phyloP scores from a whole-genome alignment of 2,329 filamentous ascomycete genomes.

The Apiospora malaysiana region DNA sequence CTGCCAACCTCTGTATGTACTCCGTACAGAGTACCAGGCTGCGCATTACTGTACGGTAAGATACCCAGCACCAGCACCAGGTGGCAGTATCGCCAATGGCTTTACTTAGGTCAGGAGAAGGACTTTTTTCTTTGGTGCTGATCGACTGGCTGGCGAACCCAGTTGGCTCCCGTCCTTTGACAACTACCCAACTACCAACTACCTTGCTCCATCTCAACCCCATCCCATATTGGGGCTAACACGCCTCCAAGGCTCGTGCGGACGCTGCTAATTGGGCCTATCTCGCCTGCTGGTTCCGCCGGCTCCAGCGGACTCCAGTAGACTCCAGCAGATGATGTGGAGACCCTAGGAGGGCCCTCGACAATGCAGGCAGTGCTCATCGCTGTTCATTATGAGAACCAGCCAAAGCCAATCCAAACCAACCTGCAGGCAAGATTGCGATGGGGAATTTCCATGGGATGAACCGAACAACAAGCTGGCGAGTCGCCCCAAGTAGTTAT shows the following conservation, averaged over 20 bases:
- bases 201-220: slow-evolving; percentile 15
- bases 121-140: background rate
- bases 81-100: background rate
- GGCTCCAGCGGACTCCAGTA: background rate
- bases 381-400: background rate
- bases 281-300: slow-evolving; percentile 9
- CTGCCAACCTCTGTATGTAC: too few relatives aligned
- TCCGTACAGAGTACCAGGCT: slow-evolving; percentile 1
- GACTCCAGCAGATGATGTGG: background rate
- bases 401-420: background rate
- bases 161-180: slow-evolving; percentile 13
- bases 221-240: slow-evolving; percentile 15
- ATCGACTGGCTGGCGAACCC: background rate
- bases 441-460: background rate
- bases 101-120: slow-evolving; percentile 18
- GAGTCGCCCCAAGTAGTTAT: too few relatives aligned
- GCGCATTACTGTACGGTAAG: background rate
- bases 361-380: background rate
- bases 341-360: background rate
- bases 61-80: background rate
- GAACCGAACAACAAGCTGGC: background rate
- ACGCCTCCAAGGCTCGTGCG: background rate
- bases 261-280: slow-evolving; percentile 9
- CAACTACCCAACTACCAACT: slow-evolving; percentile 7
- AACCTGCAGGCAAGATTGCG: background rate